A percentile compares a stretch with the other conserved stretches of the same genome.
phyloP scores from a whole-genome alignment of 1,139 yeast genomes.

The Tardiomyces blankii region DNA sequence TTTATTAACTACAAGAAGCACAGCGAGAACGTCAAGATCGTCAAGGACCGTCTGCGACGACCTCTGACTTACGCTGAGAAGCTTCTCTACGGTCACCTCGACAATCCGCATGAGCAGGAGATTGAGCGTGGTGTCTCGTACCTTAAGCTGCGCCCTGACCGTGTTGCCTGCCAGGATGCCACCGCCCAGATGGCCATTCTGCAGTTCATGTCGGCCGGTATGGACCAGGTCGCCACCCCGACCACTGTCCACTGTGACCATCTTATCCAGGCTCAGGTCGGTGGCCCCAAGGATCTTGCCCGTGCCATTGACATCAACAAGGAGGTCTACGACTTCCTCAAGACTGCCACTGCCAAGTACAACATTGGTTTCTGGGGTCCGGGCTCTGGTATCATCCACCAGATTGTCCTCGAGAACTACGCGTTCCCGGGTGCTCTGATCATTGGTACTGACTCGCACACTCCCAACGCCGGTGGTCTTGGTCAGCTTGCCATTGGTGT shows the following conservation, averaged over 20 bases:
- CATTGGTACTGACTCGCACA: slow-evolving; percentile 98
- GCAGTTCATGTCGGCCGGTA: slow-evolving; percentile 96
- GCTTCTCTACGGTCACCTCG: slow-evolving; percentile 91
- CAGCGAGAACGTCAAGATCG: slow-evolving; percentile 73
- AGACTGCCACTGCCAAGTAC: slow-evolving; percentile 91
- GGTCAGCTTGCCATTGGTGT: slow-evolving; percentile 99
- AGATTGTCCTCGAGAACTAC: slow-evolving; percentile 93
- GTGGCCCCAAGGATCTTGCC: slow-evolving; percentile 85
- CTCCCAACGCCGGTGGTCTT: slow-evolving; percentile 99
- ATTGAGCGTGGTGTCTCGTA: slow-evolving; percentile 94
- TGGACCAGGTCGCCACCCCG: slow-evolving; percentile 92
- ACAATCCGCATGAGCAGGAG: slow-evolving; percentile 90
- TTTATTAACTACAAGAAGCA: slow-evolving; percentile 40
- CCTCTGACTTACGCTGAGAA: slow-evolving; percentile 98
- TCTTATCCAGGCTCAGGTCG: slow-evolving; percentile 94
- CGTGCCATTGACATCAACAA: slow-evolving; percentile 90
- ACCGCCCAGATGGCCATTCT: slow-evolving; percentile 99
- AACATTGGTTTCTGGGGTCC: slow-evolving; percentile 99
- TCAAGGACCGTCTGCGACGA: slow-evolving; percentile 76
- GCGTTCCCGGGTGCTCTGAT: slow-evolving; percentile 97
- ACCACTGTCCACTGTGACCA: slow-evolving; percentile 99
- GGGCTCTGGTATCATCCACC: slow-evolving; percentile 98
- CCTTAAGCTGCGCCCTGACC: slow-evolving; percentile 95
- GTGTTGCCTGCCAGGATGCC: slow-evolving; percentile 99
- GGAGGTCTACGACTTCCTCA: slow-evolving; percentile 94